Evolutionary conservation across 192 early-diverging fungal genomes (phyloP), one percentile per base, ranked within the genome.

Genomic region (Backusella mclennaniae): DNA sequence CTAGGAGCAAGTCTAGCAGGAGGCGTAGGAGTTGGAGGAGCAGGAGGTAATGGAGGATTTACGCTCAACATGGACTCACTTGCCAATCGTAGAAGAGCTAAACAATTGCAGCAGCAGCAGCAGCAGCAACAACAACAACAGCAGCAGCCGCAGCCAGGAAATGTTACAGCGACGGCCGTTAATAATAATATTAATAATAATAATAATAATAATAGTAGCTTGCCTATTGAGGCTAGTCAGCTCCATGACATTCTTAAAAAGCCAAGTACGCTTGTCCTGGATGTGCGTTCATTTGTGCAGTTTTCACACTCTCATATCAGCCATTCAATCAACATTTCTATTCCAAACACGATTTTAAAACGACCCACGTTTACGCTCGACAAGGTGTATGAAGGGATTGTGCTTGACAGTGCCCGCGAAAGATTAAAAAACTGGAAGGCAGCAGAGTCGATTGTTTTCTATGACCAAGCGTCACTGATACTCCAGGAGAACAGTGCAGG

Each of bases 271-370:
- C 73, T 82, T 7, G 17, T 82, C 9, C 77, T 96, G 46, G 95
- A 96, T 75, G 87, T 94, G 80, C 91, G 94, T 38, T 82, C 88
- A 6, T 90, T 89, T 67, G 80, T 84, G 9, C 87, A 87, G 11
- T 90, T 88, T 74, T 76, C 87, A 26, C 67, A 75, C 1, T 78
- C 84, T 21, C 87, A 84, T 29, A 88, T 96, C 33, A 74, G 76
- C 33, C 76, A 79, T 0, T 90, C 93, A 8, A 83, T 95, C 35
- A 93, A 86, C 76, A 84, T 96, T 59, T 89, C 85, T 59, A 83
- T 92, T 11, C 92, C 95, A 29, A 91, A 88, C 17, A 95, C 92
- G 21, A 85, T 96, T 38, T 82, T 95, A 46, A 90, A 90, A 74
- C 81, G 94, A 67, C 77, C 83, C 56, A 87, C 86, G 17, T 92